Evolutionary conservation across 1,284 basidiomycete genomes (phyloP).

Genomic region (Ganoderma sp.): DNA sequence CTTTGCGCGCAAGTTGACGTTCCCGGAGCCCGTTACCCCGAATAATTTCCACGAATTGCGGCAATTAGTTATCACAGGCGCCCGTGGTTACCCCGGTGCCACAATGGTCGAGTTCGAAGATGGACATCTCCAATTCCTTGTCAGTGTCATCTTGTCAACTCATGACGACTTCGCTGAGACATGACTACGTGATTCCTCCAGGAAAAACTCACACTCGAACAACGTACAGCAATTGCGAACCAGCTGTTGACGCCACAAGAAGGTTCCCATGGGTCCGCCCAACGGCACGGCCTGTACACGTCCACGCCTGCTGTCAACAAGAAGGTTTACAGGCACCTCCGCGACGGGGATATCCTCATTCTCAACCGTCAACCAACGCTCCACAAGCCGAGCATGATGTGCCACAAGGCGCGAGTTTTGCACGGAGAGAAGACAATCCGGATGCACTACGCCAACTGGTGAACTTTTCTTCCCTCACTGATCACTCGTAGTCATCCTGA

Average conservation of each 20-base stretch:
- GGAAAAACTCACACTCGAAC: constrained; percentile 87
- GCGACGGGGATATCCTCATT: constrained; percentile 95
- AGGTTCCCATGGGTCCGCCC: constrained; percentile 55
- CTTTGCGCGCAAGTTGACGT: constrained; percentile 96
- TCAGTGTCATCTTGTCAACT: constrained; percentile 42
- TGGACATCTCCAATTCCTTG: constrained; percentile 83
- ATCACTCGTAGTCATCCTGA: constrained; percentile 7
- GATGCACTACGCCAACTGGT: constrained; percentile 99
- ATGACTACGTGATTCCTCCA: constrained; percentile 39
- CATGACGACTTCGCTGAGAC: constrained; percentile 1
- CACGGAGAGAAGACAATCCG: constrained; percentile 98
- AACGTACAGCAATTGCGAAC: constrained; percentile 96
- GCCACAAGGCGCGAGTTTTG: constrained; percentile 91
- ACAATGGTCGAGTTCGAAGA: constrained; percentile 96
- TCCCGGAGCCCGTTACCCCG: constrained; percentile 95
- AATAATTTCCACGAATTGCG: constrained; percentile 91
- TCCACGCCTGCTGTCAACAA: constrained; percentile 86
- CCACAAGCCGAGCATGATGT: constrained; percentile 99
- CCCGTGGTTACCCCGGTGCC: constrained; percentile 91
- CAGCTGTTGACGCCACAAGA: constrained; percentile 94
- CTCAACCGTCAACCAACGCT: constrained; percentile 98
- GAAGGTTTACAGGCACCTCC: constrained; percentile 96
- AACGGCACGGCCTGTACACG: constrained; percentile 67
- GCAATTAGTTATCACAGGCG: constrained; percentile 92
- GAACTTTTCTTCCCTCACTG: constrained; percentile 33